Evolutionary conservation across 2,329 filamentous ascomycete species (phyloP).

Genomic region (Diplodia mutila): DNA sequence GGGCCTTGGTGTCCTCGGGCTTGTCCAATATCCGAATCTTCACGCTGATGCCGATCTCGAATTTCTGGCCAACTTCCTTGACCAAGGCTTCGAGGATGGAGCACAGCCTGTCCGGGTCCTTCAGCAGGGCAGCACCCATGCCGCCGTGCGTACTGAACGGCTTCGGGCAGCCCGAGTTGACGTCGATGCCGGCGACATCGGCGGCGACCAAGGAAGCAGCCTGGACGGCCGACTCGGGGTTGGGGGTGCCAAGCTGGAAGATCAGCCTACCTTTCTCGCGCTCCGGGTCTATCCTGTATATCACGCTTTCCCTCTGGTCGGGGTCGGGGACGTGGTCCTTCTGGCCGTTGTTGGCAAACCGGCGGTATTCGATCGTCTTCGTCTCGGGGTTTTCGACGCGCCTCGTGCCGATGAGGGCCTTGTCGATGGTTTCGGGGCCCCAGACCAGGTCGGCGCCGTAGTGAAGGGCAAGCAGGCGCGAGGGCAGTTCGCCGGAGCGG

Average conservation of each 20-base stretch:
- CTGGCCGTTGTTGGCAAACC: constrained; percentile 71
- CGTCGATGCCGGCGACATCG: constrained; percentile 91
- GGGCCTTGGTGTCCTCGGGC: constrained; percentile 70
- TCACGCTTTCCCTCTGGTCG: constrained; percentile 61
- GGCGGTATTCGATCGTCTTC: constrained; percentile 82
- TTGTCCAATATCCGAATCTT: constrained; percentile 91
- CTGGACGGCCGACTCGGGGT: constrained; percentile 78
- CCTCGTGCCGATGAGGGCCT: constrained; percentile 84
- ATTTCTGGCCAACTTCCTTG: constrained; percentile 72
- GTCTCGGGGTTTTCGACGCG: constrained; percentile 76
- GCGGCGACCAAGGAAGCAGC: constrained; percentile 82
- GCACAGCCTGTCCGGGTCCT: constrained; percentile 80
- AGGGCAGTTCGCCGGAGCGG: constrained; percentile 92
- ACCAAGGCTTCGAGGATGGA: constrained; percentile 85
- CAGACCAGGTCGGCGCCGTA: constrained; percentile 97
- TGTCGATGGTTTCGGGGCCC: constrained; percentile 96
- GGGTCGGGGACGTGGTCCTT: constrained; percentile 58
- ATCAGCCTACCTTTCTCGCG: constrained; percentile 76
- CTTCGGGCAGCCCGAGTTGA: constrained; percentile 98
- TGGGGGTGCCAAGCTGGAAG: constrained; percentile 89
- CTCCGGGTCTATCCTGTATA: constrained; percentile 81
- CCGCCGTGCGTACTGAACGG: constrained; percentile 91
- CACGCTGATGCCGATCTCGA: constrained; percentile 90
- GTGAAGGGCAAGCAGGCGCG: constrained; percentile 82
- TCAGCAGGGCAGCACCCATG: constrained; percentile 91